These are phyloP conservation scores for Gleditsia sinensis DNA, from an alignment of 306 rosid genomes.

Conservation along the genomic window DNA sequence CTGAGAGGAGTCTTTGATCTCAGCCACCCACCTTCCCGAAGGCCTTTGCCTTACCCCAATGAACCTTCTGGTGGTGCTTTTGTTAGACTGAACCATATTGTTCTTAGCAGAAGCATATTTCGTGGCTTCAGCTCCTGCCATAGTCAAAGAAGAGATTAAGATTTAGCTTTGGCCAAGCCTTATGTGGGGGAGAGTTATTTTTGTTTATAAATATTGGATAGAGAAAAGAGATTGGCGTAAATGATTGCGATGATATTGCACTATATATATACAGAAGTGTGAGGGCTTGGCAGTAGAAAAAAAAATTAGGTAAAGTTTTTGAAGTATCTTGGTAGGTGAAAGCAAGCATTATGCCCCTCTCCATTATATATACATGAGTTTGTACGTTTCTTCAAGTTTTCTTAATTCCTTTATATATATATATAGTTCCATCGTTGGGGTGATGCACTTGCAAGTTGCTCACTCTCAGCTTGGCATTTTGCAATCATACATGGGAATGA, in stretches of 20 bases:
- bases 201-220: constrained; percentile 26
- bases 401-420: background rate
- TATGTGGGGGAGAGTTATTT: background rate
- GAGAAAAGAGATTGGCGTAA: constrained; percentile 23
- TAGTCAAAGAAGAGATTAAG: constrained; percentile 7
- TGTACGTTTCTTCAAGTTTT: constrained; percentile 36
- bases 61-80: constrained; percentile 40
- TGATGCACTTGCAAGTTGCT: constrained; percentile 47
- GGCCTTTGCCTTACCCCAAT: constrained; percentile 51
- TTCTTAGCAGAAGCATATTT: constrained; percentile 36
- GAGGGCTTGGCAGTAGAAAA: constrained; percentile 35
- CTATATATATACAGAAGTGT: constrained; percentile 43
- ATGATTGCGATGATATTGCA: constrained; percentile 28
- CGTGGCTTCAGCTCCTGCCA: constrained; percentile 65
- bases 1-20: constrained; percentile 53
- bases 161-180: constrained; percentile 15
- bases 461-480: constrained; percentile 24
- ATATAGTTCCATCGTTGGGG: constrained; percentile 30
- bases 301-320: no score
- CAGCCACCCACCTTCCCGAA: constrained; percentile 52
- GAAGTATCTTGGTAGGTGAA: no score
- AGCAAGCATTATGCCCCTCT: constrained; percentile 42
- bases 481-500: constrained; percentile 10
- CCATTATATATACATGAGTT: constrained; percentile 22
- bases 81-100: constrained; percentile 39